A percentile compares a stretch with the other conserved stretches of the same genome.
Conservation (phyloP, 139 green algal genomes). For the Chlorella sp. region DNA sequence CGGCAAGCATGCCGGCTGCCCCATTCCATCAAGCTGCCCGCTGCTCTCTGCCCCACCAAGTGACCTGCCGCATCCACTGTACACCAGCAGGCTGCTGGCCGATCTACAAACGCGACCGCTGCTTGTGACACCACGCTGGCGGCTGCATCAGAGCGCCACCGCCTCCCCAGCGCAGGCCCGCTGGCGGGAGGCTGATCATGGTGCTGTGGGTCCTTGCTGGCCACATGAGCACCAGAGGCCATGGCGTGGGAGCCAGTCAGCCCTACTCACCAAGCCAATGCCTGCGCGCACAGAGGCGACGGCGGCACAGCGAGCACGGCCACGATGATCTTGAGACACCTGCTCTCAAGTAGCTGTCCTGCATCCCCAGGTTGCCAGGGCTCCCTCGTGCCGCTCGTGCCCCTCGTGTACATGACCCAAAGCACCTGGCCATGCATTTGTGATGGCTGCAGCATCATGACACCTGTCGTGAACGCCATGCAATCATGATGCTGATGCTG, state of each 20-base stretch:
- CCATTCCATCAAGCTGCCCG: no score
- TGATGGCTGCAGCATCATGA: neutral
- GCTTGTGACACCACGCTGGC: neutral
- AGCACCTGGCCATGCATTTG: neutral
- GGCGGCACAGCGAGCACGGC: no score
- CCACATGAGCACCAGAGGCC: neutral
- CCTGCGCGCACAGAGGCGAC: neutral
- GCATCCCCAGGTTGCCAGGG: neutral
- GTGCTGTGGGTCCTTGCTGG: neutral
- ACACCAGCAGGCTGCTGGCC: no score
- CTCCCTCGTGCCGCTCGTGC: neutral
- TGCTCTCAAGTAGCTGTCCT: neutral
- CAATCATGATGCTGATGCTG: neutral
- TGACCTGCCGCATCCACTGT: neutral
- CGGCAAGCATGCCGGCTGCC: no score
- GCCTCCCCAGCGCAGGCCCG: neutral
- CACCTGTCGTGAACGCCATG: neutral
- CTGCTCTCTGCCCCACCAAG: no score
- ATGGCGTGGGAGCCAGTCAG: neutral
- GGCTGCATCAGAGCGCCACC: neutral
- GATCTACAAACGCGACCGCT: no score
- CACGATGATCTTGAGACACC: neutral
- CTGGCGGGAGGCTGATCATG: neutral
- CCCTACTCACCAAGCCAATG: neutral
- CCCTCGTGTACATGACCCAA: neutral